Evolutionary conservation across 108 stramenopile genomes (phyloP), one percentile per base, ranked within the genome.

Genomic region (Conticribra weissflogii): DNA sequence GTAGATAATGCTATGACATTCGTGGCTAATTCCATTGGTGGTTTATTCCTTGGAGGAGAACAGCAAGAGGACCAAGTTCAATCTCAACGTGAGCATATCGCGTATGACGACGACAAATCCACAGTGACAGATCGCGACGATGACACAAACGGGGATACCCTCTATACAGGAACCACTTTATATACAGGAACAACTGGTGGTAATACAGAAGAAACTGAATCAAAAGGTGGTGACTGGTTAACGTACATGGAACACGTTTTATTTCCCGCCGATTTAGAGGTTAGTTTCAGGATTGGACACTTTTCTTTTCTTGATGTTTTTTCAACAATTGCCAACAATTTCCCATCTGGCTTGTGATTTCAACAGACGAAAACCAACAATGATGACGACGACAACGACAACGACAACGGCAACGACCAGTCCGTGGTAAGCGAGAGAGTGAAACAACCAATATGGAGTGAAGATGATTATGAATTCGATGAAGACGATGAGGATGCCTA

Each of bases 1-100:
- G 76, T 77, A 12, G 68, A 72, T 41, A 48, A 56, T 33, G 71
- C 71, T 29, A 58, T 72, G 18, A 48, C 32, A 46, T 60, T 28
- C 3, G 53, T 77, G 8, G 76, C 68, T n/a, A 54, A 62, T 47
- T 62, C 76, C n/a, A 44, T 77, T 7, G 76, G 76, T 27, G 75
- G 61, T 23, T 45, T 77, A 0, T 50, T 69, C 17, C 53, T 68
- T 45, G 44, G 55, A 12, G 21, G n/a, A n/a, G n/a, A n/a, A n/a
- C n/a, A n/a, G n/a, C n/a, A n/a, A n/a, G n/a, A n/a, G n/a, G n/a
- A n/a, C n/a, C n/a, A n/a, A n/a, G n/a, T n/a, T n/a, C n/a, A n/a
- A n/a, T n/a, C 49, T 2, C 53, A 8, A 22, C 31, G 18, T 1
- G 50, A 51, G 25, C 30, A 12, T 41, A 12, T 12, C 36, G 36